These are phyloP conservation scores for Fraxinus pennsylvanica DNA, from an alignment of 257 asterid species.

Conservation along the genomic window DNA sequence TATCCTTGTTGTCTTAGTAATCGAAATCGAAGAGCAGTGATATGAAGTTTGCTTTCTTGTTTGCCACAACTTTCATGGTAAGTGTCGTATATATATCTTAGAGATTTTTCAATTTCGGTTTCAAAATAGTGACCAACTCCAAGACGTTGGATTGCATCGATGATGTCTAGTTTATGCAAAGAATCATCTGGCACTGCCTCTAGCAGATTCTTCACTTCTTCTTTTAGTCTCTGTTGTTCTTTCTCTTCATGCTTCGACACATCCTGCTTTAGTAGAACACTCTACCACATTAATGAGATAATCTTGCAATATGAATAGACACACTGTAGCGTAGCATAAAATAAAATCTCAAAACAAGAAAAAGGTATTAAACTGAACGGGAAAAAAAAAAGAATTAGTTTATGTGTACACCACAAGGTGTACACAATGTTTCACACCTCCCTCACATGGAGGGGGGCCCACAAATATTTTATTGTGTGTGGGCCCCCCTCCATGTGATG, in stretches of 20 bases:
- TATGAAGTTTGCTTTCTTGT: neutral
- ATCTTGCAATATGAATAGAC: neutral
- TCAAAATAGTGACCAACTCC: slow-evolving; percentile 20
- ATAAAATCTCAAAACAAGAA: neutral
- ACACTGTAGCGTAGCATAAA: neutral
- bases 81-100: neutral
- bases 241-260: neutral
- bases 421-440: too few relatives aligned
- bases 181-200: neutral
- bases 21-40: slow-evolving; percentile 7
- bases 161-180: neutral
- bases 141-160: slow-evolving; percentile 19
- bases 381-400: neutral
- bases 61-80: neutral
- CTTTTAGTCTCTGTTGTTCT: neutral
- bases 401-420: too few relatives aligned
- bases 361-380: neutral
- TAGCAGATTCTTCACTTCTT: slow-evolving; percentile 19
- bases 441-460: too few relatives aligned
- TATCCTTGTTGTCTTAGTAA: slow-evolving; percentile 9
- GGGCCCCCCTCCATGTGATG: too few relatives aligned
- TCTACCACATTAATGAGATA: neutral
- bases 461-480: too few relatives aligned
- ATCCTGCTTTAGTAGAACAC: neutral
- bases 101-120: neutral